Percentiles rank a stretch among this genome's conserved stretches.
Evolutionary conservation across 768 basidiomycete species (phyloP).

Genomic region (Russula sp.): DNA sequence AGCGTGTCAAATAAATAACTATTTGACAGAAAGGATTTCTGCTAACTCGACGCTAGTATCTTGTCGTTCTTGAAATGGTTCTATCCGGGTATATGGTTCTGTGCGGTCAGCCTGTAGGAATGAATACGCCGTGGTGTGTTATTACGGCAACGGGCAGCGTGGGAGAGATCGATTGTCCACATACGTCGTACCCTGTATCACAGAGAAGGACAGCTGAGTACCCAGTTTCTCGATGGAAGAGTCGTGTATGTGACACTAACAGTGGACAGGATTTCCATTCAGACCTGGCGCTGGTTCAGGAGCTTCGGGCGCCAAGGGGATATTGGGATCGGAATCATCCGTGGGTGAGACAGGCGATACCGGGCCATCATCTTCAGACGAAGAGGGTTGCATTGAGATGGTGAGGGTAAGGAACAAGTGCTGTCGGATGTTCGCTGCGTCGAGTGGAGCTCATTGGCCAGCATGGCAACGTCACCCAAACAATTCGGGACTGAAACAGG

Average conservation of each 20-base stretch:
- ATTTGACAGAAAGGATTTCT: constrained; percentile 34
- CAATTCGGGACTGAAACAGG: background rate
- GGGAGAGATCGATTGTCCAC: constrained; percentile 37
- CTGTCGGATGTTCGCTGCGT: background rate
- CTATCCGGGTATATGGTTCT: constrained; percentile 78
- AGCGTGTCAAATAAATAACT: constrained; percentile 7
- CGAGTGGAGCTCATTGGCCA: background rate
- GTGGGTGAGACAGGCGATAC: constrained; percentile 42
- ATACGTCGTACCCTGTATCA: constrained; percentile 75
- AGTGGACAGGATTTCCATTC: constrained; percentile 72
- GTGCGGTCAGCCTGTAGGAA: constrained; percentile 68
- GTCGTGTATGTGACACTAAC: constrained; percentile 47
- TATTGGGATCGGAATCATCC: constrained; percentile 60
- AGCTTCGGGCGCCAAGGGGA: constrained; percentile 44
- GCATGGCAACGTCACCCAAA: background rate
- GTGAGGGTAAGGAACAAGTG: constrained; percentile 16
- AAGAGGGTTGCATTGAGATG: constrained; percentile 13
- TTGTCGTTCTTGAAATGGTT: constrained; percentile 77
- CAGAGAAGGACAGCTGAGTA: constrained; percentile 18
- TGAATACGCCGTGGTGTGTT: constrained; percentile 21
- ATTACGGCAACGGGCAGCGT: constrained; percentile 9
- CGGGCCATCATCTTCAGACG: constrained; percentile 39
- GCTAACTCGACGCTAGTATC: constrained; percentile 78
- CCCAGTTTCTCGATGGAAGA: constrained; percentile 22
- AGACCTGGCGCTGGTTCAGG: constrained; percentile 71